Evolutionary conservation across 148 eudicot species (phyloP), one percentile per base, ranked within the genome.

Genomic region (Chenopodium formosanum): DNA sequence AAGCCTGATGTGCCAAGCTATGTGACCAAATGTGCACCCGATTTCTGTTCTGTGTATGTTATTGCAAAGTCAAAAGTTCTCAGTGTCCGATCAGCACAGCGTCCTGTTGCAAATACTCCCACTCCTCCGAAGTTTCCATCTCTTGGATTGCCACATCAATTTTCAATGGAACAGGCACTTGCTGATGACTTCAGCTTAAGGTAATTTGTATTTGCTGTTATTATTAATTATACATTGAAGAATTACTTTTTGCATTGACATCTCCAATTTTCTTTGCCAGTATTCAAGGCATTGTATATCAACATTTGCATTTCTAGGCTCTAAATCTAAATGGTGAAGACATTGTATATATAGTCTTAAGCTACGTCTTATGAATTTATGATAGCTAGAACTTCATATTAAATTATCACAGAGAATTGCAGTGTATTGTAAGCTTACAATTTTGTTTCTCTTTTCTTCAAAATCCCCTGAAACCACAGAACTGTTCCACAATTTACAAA

Each of bases 1-100:
- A 85, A 84, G 68, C 84, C 80, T 68, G 97, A 93, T 81, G 85
- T 93, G 52, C 89, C 92, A 25, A 86, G 88, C 48, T 1, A 44
- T 19, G 72, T 93, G 77, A 82, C 83, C 71, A 90, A 88, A 78
- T 76, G 69, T 65, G 95, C 94, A 7, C 97, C 95, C 10, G 94
- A 90, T 13, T 93, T 90, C 80, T 89, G 93, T 74, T 87, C 95
- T 4, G 97, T 93, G 73, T 90, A 88, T 86, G 91, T 92, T 34
- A 86, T 92, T 79, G 83, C 88, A 20, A 90, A 89, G 76, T 88
- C 90, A 12, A 92, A 90, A 86, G 82, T 85, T 77, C 82, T 88
- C n/a, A 89, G 91, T 34, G 82, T 86, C 17, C 83, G 93, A 77
- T 89, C 92, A 69, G 94, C 95, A 70, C 82, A 76, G 68, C 83